These are phyloP conservation scores for Chlamydomonas eustigma DNA, from an alignment of 139 green algal genomes.

Conservation along the genomic window DNA sequence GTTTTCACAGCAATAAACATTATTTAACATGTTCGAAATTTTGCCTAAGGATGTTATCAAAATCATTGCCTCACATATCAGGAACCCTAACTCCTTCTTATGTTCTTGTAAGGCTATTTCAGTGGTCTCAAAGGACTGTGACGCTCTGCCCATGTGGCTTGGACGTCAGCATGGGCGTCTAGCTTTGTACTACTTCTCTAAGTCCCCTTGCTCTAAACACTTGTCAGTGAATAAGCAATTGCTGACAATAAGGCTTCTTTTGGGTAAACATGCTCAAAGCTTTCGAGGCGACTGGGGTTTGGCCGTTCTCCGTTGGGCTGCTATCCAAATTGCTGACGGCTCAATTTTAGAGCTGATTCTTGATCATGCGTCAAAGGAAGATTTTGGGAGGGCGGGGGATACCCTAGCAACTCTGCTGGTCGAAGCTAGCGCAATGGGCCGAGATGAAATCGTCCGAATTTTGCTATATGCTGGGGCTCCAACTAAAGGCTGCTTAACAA, in stretches of 20 bases:
- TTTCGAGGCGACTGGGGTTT: neutral
- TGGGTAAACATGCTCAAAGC: neutral
- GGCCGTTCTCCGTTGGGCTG: neutral
- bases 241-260: neutral
- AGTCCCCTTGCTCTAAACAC: neutral
- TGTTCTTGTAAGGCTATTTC: neutral
- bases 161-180: neutral
- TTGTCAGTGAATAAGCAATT: neutral
- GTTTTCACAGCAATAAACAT: no score
- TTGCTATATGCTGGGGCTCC: neutral
- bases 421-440: neutral
- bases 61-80: neutral
- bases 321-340: neutral
- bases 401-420: no score
- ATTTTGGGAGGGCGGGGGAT: no score
- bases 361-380: no score
- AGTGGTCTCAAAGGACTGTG: neutral
- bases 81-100: neutral
- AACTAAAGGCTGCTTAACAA: neutral
- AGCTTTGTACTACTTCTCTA: neutral
- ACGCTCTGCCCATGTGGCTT: conserved; percentile 1
- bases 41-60: neutral
- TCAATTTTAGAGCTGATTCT: neutral
- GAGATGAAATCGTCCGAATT: neutral
- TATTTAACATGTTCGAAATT: neutral